Conservation (phyloP, 2,329 filamentous ascomycete species). For the Xylaria multiplex region DNA sequence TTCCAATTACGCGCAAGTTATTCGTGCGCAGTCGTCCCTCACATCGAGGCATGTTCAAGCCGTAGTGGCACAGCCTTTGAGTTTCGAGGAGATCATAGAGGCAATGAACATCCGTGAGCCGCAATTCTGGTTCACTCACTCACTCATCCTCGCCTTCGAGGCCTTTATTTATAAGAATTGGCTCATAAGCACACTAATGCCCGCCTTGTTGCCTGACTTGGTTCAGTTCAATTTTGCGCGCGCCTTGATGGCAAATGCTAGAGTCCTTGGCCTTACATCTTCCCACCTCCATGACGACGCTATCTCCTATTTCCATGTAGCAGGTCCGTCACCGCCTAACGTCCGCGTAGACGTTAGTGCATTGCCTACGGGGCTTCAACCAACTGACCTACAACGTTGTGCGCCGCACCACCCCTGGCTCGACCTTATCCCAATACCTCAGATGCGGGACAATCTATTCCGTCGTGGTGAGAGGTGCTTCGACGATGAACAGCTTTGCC, state of each 20-base stretch:
- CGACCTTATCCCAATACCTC: constrained; percentile 51
- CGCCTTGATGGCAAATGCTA: constrained; percentile 36
- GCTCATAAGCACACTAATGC: constrained; percentile 25
- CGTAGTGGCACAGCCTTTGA: neutral
- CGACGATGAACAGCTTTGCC: constrained; percentile 41
- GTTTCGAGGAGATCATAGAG: constrained; percentile 7
- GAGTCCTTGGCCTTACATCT: constrained; percentile 26
- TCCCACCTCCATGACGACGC: constrained; percentile 35
- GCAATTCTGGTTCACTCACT: neutral
- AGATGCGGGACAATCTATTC: constrained; percentile 50
- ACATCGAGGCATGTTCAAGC: neutral
- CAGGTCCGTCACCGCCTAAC: constrained; percentile 1
- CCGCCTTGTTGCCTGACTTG: constrained; percentile 35
- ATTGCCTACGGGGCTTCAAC: constrained; percentile 39
- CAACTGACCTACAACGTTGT: constrained; percentile 47
- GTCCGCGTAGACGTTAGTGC: constrained; percentile 13
- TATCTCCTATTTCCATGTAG: constrained; percentile 31
- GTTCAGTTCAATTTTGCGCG: constrained; percentile 36
- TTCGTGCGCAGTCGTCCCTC: neutral
- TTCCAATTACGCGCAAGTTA: neutral
- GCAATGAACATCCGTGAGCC: constrained; percentile 12
- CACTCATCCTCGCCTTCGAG: constrained; percentile 26
- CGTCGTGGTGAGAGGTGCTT: constrained; percentile 13
- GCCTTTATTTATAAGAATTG: constrained; percentile 20
- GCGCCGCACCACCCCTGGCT: constrained; percentile 51